Base-by-base conservation (phyloP, 2,329 filamentous ascomycete species). In the Sporothrix pallida region DNA sequence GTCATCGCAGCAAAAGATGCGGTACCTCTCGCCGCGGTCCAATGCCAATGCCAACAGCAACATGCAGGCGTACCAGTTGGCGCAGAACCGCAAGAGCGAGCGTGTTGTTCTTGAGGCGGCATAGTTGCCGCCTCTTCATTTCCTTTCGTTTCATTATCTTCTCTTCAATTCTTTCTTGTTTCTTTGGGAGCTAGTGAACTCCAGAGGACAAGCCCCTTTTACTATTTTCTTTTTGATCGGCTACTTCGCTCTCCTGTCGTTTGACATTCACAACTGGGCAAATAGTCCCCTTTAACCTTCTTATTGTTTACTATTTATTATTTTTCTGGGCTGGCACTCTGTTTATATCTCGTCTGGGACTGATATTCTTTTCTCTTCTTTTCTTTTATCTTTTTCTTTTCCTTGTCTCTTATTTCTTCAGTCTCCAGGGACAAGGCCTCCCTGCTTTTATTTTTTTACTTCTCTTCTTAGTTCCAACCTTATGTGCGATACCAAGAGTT, bases 31-130 rank as follows among this genome's bases (percentile, higher is more conserved):
- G 75, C 80, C 50, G 76, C 80, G 37, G 37, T 52, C 48, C 17
- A 72, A 72, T 20, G 42, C 68, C n/a, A 52, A 46, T 15, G 56
- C 23, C 65, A 56, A 20, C 56, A 46, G 71, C 69, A 60, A 60
- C 52, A 37, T 74, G 48, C 58, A 72, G 3, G 67, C 72, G 7
- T 52, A 56, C 23, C 79, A 82, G 65, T 77, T 82, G 50, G 80
- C 79, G 2, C 83, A 82, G 72, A 80, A 86, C 75, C 83, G 86
- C 74, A 86, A 85, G 80, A 89, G 88, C 78, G 86, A 88, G 79
- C 83, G 83, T 73, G 84, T 87, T 48, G 80, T 89, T 52, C 79
- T 89, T 37, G 87, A 89, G 75, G 82, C 82, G 10, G 82, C 80
- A 42, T 85, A 71, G 73, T 23, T 67, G n/a, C 8, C 13, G 13